Evolutionary conservation across 2,329 filamentous ascomycete species (phyloP).

Genomic region (Neofusicoccum sp.): DNA sequence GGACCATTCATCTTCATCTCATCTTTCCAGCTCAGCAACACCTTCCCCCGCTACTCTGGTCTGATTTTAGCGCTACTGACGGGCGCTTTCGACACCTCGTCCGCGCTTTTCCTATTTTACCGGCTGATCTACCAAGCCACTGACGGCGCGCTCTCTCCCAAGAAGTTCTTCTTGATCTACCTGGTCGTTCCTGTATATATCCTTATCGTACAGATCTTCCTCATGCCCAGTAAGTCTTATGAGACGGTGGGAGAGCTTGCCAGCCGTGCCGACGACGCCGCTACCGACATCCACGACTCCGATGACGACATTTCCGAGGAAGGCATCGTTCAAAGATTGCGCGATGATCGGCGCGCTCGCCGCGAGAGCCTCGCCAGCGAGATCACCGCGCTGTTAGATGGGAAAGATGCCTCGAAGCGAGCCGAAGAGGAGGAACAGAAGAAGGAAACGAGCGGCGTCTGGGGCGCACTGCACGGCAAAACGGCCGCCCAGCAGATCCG

Average conservation of each 20-base stretch:
- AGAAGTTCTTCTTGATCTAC: slow-evolving; percentile 54
- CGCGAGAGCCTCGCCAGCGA: slow-evolving; percentile 68
- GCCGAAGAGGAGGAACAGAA: slow-evolving; percentile 67
- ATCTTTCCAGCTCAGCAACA: slow-evolving; percentile 54
- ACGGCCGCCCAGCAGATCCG: slow-evolving; percentile 72
- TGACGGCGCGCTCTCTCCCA: slow-evolving; percentile 45
- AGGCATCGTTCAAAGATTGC: slow-evolving; percentile 49
- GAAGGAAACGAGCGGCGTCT: slow-evolving; percentile 74
- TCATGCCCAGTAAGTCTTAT: slow-evolving; percentile 53
- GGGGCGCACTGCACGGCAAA: slow-evolving; percentile 79
- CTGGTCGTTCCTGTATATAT: slow-evolving; percentile 51
- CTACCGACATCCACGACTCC: slow-evolving; percentile 53
- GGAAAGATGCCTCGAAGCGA: slow-evolving; percentile 64
- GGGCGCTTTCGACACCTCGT: slow-evolving; percentile 54
- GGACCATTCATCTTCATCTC: slow-evolving; percentile 56
- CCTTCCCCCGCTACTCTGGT: slow-evolving; percentile 53
- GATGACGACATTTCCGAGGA: slow-evolving; percentile 58
- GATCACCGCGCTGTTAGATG: slow-evolving; percentile 73
- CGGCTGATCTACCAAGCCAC: slow-evolving; percentile 50
- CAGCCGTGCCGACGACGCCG: slow-evolving; percentile 58
- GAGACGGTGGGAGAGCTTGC: slow-evolving; percentile 75
- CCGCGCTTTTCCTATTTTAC: slow-evolving; percentile 52
- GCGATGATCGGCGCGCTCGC: slow-evolving; percentile 60
- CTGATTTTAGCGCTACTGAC: slow-evolving; percentile 54
- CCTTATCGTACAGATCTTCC: slow-evolving; percentile 46